Conservation (phyloP, 2,329 filamentous ascomycete genomes). For the Fusarium annulatum region DNA sequence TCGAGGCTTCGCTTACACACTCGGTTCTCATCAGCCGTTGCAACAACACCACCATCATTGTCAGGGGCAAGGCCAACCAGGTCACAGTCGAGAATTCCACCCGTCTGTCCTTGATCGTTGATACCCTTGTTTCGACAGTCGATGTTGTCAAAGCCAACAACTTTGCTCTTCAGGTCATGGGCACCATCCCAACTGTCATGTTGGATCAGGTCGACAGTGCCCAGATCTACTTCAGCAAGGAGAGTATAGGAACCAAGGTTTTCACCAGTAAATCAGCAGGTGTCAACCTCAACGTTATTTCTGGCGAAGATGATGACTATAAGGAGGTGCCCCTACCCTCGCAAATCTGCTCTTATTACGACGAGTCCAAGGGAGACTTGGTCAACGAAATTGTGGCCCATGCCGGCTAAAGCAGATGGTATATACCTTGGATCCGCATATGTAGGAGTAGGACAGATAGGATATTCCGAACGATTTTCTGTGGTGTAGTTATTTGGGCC, state of each 20-base stretch:
- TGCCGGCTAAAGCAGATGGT: slow-evolving; percentile 69
- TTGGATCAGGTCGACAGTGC: slow-evolving; percentile 95
- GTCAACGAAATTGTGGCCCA: slow-evolving; percentile 97
- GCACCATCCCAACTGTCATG: slow-evolving; percentile 85
- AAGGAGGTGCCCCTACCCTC: slow-evolving; percentile 88
- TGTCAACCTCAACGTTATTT: slow-evolving; percentile 87
- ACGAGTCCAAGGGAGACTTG: slow-evolving; percentile 76
- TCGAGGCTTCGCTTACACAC: slow-evolving; percentile 84
- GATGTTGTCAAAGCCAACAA: slow-evolving; percentile 96
- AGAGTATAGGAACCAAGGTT: slow-evolving; percentile 81
- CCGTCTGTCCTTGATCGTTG: slow-evolving; percentile 85
- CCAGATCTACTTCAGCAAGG: slow-evolving; percentile 84
- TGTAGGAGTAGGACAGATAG: slow-evolving; percentile 38
- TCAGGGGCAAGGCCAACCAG: slow-evolving; percentile 96
- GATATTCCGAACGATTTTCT: slow-evolving; percentile 14
- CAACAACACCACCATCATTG: slow-evolving; percentile 88
- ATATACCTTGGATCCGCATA: slow-evolving; percentile 29
- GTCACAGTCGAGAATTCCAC: slow-evolving; percentile 93
- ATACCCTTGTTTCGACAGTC: slow-evolving; percentile 88
- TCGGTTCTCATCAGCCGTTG: slow-evolving; percentile 93
- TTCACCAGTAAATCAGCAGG: slow-evolving; percentile 89
- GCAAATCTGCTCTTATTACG: slow-evolving; percentile 84
- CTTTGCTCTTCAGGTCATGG: slow-evolving; percentile 93
- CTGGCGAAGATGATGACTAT: slow-evolving; percentile 80
- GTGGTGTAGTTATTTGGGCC: neutral